These are phyloP conservation scores for Pseudocercospora pini-densiflorae DNA, from an alignment of 2,329 filamentous ascomycete species.

Conservation along the genomic window DNA sequence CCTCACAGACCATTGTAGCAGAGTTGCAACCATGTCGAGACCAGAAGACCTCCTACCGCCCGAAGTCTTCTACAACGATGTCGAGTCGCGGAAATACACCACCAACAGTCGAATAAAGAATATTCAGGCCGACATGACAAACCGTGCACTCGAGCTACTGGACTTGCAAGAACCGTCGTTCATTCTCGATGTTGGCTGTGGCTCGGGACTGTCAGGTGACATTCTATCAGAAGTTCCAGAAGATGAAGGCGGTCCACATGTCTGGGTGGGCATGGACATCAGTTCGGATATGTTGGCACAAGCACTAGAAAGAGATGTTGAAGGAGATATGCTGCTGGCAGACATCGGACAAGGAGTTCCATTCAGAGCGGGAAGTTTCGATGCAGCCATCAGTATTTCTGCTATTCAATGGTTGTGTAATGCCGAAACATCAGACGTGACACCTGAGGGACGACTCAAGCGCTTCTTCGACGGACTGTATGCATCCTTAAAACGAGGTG, in stretches of 20 bases:
- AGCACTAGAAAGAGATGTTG: slow-evolving; percentile 86
- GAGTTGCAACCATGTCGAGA: slow-evolving; percentile 75
- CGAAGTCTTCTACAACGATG: slow-evolving; percentile 97
- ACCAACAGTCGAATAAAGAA: slow-evolving; percentile 93
- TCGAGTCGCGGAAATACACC: slow-evolving; percentile 95
- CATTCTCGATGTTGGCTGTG: slow-evolving; percentile 96
- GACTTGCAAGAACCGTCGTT: slow-evolving; percentile 77
- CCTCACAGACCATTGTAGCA: not conserved
- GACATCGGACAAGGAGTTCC: slow-evolving; percentile 96
- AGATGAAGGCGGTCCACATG: slow-evolving; percentile 81
- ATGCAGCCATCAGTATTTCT: slow-evolving; percentile 91
- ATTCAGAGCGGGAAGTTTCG: slow-evolving; percentile 89
- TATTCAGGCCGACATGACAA: slow-evolving; percentile 93
- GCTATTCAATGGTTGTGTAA: slow-evolving; percentile 99
- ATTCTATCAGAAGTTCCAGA: slow-evolving; percentile 76
- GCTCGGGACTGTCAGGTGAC: slow-evolving; percentile 90
- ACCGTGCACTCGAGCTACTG: slow-evolving; percentile 89
- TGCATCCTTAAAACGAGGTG: slow-evolving; percentile 79
- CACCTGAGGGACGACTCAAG: slow-evolving; percentile 73
- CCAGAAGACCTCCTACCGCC: slow-evolving; percentile 94
- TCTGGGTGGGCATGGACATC: slow-evolving; percentile 98
- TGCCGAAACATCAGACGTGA: slow-evolving; percentile 85
- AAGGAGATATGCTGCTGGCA: slow-evolving; percentile 90
- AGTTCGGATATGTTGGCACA: slow-evolving; percentile 96
- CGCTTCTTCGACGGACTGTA: slow-evolving; percentile 95